A percentile compares a stretch with the other conserved stretches of the same genome.
Evolutionary conservation across 1,284 basidiomycete genomes (phyloP).

Genomic region (Fistulina hepatica): DNA sequence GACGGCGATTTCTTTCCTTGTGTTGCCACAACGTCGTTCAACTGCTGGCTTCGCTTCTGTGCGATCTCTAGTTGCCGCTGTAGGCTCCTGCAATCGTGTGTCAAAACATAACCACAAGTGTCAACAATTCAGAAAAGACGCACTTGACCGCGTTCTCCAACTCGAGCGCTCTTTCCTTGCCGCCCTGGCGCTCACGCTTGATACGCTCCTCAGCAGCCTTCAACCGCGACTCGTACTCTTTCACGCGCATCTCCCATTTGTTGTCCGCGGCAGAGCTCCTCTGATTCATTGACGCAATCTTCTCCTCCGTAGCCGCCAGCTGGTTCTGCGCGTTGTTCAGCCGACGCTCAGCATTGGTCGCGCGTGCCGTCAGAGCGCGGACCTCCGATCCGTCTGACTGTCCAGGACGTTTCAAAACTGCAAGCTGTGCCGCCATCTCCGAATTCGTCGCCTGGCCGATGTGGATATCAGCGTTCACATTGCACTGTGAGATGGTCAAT

Average conservation of each 20-base stretch:
- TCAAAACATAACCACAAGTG: slow-evolving; percentile 3
- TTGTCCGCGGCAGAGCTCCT: slow-evolving; percentile 60
- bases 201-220: slow-evolving; percentile 87
- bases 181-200: slow-evolving; percentile 90
- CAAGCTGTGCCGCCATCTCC: slow-evolving; percentile 69
- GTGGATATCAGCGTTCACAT: neutral
- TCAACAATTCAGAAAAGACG: slow-evolving; percentile 19
- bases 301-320: slow-evolving; percentile 72
- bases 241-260: slow-evolving; percentile 89
- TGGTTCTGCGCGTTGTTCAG: slow-evolving; percentile 76
- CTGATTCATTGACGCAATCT: slow-evolving; percentile 61
- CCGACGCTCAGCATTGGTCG: slow-evolving; percentile 74
- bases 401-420: slow-evolving; percentile 53
- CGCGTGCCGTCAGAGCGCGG: slow-evolving; percentile 52
- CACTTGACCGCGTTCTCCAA: slow-evolving; percentile 63
- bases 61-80: slow-evolving; percentile 63
- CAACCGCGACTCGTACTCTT: slow-evolving; percentile 80
- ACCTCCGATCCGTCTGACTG: slow-evolving; percentile 63
- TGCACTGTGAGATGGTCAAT: slow-evolving; percentile 1
- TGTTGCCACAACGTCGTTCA: slow-evolving; percentile 55
- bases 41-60: slow-evolving; percentile 53
- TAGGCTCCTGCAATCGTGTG: slow-evolving; percentile 35
- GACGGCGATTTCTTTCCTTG: slow-evolving; percentile 28
- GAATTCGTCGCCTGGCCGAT: slow-evolving; percentile 51
- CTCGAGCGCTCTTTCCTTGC: slow-evolving; percentile 74